Conservation (phyloP, 352 stramenopile genomes). For the Pythium sp. region DNA sequence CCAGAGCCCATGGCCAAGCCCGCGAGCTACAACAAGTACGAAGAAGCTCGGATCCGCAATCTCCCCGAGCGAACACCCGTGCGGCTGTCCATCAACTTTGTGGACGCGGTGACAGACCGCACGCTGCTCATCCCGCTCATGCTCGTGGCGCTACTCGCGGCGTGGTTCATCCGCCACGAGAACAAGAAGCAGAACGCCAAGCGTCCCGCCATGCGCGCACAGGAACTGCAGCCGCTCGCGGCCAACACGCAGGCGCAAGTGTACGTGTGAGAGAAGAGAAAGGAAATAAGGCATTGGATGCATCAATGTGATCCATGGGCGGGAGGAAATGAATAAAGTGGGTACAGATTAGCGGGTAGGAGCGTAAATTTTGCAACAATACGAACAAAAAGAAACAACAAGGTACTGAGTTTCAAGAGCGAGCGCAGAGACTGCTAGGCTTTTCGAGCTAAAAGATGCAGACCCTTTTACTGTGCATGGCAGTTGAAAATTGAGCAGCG, state of each 20-base stretch:
- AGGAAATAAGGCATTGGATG: neutral
- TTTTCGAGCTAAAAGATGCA: too few relatives aligned
- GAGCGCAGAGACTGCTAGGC: too few relatives aligned
- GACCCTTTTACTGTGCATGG: too few relatives aligned
- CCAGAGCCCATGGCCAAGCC: slow-evolving; percentile 27
- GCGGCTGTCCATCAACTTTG: slow-evolving; percentile 8
- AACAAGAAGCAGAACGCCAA: slow-evolving; percentile 12
- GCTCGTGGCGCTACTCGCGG: slow-evolving; percentile 7
- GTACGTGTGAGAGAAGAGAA: neutral
- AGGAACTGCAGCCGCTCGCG: slow-evolving; percentile 8
- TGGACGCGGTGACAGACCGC: neutral
- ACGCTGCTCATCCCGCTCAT: slow-evolving; percentile 7
- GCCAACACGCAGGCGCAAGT: slow-evolving; percentile 4
- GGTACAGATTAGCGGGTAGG: too few relatives aligned
- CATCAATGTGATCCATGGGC: neutral
- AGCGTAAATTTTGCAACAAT: too few relatives aligned
- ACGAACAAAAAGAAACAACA: too few relatives aligned
- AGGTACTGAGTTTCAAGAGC: too few relatives aligned
- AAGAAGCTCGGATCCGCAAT: slow-evolving; percentile 1
- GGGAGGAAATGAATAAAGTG: too few relatives aligned
- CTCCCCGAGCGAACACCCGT: neutral
- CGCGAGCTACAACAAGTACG: slow-evolving; percentile 13
- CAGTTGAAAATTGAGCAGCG: too few relatives aligned
- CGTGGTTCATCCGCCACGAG: slow-evolving; percentile 12
- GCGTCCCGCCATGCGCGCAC: neutral